Conservation (phyloP, 768 basidiomycete genomes). For the Kwoniella dendrophila region DNA sequence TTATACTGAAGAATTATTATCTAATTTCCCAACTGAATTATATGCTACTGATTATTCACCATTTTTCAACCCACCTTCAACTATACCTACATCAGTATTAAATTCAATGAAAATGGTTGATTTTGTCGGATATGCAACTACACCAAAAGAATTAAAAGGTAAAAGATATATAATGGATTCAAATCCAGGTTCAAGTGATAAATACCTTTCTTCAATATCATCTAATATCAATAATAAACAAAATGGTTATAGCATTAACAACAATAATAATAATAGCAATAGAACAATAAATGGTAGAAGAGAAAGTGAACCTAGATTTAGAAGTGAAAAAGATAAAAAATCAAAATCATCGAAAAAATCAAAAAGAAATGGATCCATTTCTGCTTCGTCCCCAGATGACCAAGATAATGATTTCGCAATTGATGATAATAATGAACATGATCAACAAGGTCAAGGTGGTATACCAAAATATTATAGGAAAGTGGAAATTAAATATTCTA, state of each 20-base stretch:
- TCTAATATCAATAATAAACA: no score
- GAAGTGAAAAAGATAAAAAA: conserved; percentile 71
- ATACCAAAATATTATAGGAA: conserved; percentile 82
- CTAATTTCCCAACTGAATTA: conserved; percentile 58
- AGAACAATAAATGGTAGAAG: conserved; percentile 56
- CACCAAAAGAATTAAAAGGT: conserved; percentile 82
- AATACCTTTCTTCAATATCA: no score
- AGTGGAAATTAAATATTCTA: conserved; percentile 97
- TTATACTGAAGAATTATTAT: conserved; percentile 74
- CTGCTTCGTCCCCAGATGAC: no score
- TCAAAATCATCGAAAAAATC: conserved; percentile 10
- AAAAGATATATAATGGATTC: conserved; percentile 73
- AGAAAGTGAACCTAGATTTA: conserved; percentile 62
- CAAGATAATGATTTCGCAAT: conserved; percentile 34
- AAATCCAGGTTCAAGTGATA: conserved; percentile 45
- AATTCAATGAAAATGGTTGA: conserved; percentile 81
- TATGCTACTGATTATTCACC: conserved; percentile 62
- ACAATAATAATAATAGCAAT: conserved; percentile 5
- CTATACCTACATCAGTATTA: conserved; percentile 78
- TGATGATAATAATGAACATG: neutral
- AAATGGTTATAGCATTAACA: conserved; percentile 7
- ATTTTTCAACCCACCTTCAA: conserved; percentile 63
- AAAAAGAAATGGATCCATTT: conserved; percentile 1
- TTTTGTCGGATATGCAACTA: conserved; percentile 81
- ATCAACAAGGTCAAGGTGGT: conserved; percentile 21